Conservation (phyloP, 2,329 filamentous ascomycete genomes). For the Arachnopeziza araneosa region DNA sequence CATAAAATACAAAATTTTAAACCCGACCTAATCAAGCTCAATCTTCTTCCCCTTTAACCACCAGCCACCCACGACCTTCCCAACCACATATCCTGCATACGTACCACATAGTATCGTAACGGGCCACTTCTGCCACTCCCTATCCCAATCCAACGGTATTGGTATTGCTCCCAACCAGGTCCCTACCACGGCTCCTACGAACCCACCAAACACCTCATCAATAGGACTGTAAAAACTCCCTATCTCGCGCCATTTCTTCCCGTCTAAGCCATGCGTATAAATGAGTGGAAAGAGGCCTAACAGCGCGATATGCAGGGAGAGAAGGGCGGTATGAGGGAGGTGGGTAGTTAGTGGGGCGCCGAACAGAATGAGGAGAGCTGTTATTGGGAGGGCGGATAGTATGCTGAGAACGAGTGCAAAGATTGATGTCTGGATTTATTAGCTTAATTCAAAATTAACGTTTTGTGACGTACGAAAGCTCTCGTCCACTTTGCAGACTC, state of each 20-base stretch:
- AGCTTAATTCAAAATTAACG: not conserved
- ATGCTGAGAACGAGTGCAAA: constrained; percentile 56
- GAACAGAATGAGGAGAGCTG: constrained; percentile 66
- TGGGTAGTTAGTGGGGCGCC: constrained; percentile 87
- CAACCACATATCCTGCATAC: constrained; percentile 72
- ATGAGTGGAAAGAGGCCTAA: constrained; percentile 75
- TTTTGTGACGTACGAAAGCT: constrained; percentile 15
- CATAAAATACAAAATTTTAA: not conserved
- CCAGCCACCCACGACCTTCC: constrained; percentile 53
- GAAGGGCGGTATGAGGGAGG: constrained; percentile 69
- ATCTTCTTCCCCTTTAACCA: constrained; percentile 29
- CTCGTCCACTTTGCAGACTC: constrained; percentile 11
- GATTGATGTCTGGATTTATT: constrained; percentile 53
- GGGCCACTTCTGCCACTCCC: constrained; percentile 98
- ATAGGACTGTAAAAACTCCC: constrained; percentile 63
- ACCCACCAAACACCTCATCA: constrained; percentile 78
- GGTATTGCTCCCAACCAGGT: constrained; percentile 93
- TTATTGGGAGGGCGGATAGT: constrained; percentile 47
- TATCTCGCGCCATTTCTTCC: constrained; percentile 63
- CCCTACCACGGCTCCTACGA: constrained; percentile 72
- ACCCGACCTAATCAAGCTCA: constrained; percentile 23
- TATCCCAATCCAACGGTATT: constrained; percentile 95
- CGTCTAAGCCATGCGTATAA: constrained; percentile 78
- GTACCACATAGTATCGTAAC: constrained; percentile 82
- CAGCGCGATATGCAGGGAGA: constrained; percentile 74